Evolutionary conservation across 2,329 filamentous ascomycete species (phyloP).

Genomic region (Xylariaceae sp.): DNA sequence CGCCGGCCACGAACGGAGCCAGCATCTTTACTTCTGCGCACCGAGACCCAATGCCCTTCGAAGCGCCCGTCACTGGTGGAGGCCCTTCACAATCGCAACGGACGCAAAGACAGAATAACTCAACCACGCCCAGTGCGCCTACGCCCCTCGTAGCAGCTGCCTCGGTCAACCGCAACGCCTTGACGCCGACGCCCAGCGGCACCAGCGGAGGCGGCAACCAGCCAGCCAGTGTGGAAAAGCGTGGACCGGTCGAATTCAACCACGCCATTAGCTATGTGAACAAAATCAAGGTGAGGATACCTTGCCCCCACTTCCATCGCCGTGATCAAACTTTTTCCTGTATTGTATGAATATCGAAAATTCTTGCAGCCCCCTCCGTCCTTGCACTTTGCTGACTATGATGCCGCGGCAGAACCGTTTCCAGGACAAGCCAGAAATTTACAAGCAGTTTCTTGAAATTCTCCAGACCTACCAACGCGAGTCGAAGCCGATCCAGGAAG

Average conservation of each 20-base stretch:
- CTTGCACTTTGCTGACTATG: conserved; percentile 8
- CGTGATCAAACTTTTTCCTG: conserved; percentile 16
- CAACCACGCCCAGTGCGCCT: conserved; percentile 39
- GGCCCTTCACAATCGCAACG: conserved; percentile 33
- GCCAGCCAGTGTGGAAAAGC: conserved; percentile 68
- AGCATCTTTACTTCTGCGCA: conserved; percentile 43
- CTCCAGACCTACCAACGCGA: conserved; percentile 97
- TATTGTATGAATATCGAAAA: conserved; percentile 16
- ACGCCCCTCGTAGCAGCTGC: conserved; percentile 14
- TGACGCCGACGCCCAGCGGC: conserved; percentile 58
- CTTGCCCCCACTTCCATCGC: conserved; percentile 20
- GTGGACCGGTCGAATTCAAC: conserved; percentile 96
- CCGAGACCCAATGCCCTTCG: conserved; percentile 32
- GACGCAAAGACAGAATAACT: conserved; percentile 33
- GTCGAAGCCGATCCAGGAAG: conserved; percentile 96
- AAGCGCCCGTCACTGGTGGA: conserved; percentile 25
- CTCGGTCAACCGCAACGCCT: conserved; percentile 42
- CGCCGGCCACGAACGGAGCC: conserved; percentile 48
- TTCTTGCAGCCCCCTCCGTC: conserved; percentile 2
- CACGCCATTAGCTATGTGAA: conserved; percentile 99
- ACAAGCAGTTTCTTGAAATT: conserved; percentile 98
- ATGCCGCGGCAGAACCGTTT: conserved; percentile 72
- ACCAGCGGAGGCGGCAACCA: conserved; percentile 57
- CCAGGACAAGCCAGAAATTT: conserved; percentile 92
- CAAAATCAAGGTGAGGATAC: conserved; percentile 82